Evolutionary conservation across 441 rosid genomes (phyloP).

Genomic region (Pelargonium citronellum): DNA sequence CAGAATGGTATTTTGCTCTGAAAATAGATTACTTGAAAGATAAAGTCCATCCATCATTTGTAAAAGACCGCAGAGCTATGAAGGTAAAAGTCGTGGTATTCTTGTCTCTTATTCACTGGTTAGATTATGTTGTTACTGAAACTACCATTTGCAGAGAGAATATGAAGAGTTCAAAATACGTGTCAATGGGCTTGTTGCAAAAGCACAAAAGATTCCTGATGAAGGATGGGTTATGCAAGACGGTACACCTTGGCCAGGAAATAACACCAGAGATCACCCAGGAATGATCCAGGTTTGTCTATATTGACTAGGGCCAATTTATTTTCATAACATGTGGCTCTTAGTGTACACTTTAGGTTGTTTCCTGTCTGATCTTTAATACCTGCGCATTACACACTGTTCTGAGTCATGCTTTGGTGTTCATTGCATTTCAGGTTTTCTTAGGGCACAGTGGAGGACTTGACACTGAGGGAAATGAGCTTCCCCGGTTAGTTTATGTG

Average conservation of each 20-base stretch:
- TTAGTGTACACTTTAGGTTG: too few relatives aligned
- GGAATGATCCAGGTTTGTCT: constrained; percentile 91
- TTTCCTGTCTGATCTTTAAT: too few relatives aligned
- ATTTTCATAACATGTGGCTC: too few relatives aligned
- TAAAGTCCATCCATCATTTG: constrained; percentile 91
- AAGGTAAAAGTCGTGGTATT: constrained; percentile 43
- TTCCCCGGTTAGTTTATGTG: constrained; percentile 91
- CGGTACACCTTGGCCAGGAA: constrained; percentile 99
- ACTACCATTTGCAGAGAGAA: constrained; percentile 56
- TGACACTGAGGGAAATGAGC: constrained; percentile 93
- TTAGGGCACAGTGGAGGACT: constrained; percentile 97
- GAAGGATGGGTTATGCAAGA: constrained; percentile 99
- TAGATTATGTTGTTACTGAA: too few relatives aligned
- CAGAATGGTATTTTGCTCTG: constrained; percentile 88
- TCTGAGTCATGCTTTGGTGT: too few relatives aligned
- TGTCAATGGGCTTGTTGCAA: constrained; percentile 84
- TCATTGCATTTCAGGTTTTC: constrained; percentile 58
- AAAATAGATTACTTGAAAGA: constrained; percentile 95
- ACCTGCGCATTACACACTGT: too few relatives aligned
- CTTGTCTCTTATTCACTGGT: not conserved
- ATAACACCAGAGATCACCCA: constrained; percentile 97
- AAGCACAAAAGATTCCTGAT: constrained; percentile 85
- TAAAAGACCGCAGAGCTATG: constrained; percentile 96
- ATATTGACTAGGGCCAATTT: too few relatives aligned
- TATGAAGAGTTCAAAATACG: constrained; percentile 94